A percentile compares a stretch with the other conserved stretches of the same genome.
phyloP scores from a whole-genome alignment of 1,139 yeast species.

The Hansenula lynferdii region DNA sequence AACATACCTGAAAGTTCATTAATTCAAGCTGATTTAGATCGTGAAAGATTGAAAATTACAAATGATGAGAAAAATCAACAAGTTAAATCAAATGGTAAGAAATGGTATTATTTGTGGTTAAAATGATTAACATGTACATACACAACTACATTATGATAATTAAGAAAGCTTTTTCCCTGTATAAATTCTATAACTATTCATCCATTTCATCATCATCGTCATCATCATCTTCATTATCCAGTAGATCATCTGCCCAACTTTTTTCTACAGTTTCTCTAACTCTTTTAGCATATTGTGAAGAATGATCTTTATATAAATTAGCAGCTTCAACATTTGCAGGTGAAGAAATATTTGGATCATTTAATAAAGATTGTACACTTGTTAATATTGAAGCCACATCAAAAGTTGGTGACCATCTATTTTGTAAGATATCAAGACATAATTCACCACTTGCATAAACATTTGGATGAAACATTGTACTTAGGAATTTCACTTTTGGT shows the following conservation, averaged over 20 bases:
- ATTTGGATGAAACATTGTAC: conserved; percentile 97
- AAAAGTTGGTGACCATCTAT: conserved; percentile 98
- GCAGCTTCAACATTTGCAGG: conserved; percentile 99
- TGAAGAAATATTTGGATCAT: conserved; percentile 93
- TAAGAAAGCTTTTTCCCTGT: too few species aligned
- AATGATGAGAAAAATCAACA: conserved; percentile 6
- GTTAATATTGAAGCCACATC: conserved; percentile 97
- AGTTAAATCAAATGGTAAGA: conserved; percentile 14
- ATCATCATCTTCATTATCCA: conserved; percentile 57
- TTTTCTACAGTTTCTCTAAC: conserved; percentile 93
- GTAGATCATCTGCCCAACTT: conserved; percentile 79
- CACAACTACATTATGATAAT: too few species aligned
- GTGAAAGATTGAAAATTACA: conserved; percentile 11
- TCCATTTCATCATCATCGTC: conserved; percentile 43
- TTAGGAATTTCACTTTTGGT: conserved; percentile 83
- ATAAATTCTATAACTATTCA: conserved; percentile 16
- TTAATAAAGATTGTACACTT: conserved; percentile 73
- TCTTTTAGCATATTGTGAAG: conserved; percentile 85
- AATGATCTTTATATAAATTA: conserved; percentile 88
- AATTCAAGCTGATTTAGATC: conserved; percentile 14
- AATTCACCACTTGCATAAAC: conserved; percentile 95
- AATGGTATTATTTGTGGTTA: conserved; percentile 45
- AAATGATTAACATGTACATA: conserved; percentile 18
- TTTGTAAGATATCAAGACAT: conserved; percentile 92
- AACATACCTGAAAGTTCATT: conserved; percentile 16